Conservation (phyloP, 208 protist genomes). For the Balamuthia mandrillaris region DNA sequence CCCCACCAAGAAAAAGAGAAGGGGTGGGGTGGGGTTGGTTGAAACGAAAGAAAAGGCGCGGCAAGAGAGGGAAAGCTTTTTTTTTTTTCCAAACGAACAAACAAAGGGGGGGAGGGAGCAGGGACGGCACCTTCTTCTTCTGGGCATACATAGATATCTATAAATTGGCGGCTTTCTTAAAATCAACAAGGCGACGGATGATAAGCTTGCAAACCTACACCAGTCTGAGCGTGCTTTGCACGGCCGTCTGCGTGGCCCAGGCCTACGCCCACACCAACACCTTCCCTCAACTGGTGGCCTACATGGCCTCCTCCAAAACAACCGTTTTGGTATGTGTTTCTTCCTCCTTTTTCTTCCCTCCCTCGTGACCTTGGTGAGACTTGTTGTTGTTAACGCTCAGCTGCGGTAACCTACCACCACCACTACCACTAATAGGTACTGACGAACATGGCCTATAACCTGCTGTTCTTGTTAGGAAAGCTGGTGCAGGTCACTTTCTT, state of each 20-base stretch:
- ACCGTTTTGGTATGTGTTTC: not conserved
- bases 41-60: no score
- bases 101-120: no score
- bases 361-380: not conserved
- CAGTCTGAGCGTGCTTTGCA: no score
- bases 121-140: no score
- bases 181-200: no score
- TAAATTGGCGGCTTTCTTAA: no score
- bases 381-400: not conserved
- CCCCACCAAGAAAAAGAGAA: no score
- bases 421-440: not conserved
- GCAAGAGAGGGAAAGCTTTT: no score
- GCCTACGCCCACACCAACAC: not conserved
- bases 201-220: no score
- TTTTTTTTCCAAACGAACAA: no score
- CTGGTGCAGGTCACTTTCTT: not conserved
- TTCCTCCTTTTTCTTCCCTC: not conserved
- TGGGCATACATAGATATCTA: no score
- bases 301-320: not conserved
- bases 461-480: not conserved
- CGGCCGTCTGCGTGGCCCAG: not conserved
- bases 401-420: not conserved
- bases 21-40: no score
- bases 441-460: not conserved
- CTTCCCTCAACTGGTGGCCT: not conserved